Conservation (phyloP, 805 yeast genomes). For the Priceomyces haplophilus region DNA sequence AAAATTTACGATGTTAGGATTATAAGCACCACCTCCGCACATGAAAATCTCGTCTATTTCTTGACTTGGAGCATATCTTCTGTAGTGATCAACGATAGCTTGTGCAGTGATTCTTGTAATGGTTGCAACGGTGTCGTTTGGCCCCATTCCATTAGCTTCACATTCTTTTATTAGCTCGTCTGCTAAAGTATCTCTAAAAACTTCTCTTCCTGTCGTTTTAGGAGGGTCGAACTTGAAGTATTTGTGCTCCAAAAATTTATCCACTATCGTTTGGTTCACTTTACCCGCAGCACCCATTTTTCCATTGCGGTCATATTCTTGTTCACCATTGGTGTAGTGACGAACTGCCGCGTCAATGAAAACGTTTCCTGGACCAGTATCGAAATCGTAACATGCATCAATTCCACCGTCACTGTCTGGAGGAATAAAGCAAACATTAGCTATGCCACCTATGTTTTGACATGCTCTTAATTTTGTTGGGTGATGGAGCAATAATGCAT, state of each 20-base stretch:
- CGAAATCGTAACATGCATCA: constrained; percentile 20
- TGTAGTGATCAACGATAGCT: constrained; percentile 18
- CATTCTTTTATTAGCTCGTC: constrained; percentile 7
- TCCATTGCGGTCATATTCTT: constrained; percentile 20
- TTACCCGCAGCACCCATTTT: constrained; percentile 18
- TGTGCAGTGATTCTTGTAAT: constrained; percentile 22
- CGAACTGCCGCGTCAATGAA: constrained; percentile 25
- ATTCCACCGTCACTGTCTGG: constrained; percentile 20
- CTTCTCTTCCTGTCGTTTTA: constrained; percentile 24
- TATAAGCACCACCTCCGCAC: constrained; percentile 26
- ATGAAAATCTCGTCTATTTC: constrained; percentile 18
- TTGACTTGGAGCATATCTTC: constrained; percentile 9
- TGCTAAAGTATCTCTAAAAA: constrained; percentile 21
- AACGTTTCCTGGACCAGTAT: constrained; percentile 26
- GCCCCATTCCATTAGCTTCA: constrained; percentile 12
- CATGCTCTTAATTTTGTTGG: constrained; percentile 17
- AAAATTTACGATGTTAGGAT: constrained; percentile 16
- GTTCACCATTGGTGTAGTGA: constrained; percentile 16
- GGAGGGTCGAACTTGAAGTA: constrained; percentile 19
- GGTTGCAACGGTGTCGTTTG: constrained; percentile 20
- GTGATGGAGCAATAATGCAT: constrained; percentile 18
- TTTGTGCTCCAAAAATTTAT: constrained; percentile 13
- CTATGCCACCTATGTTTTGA: constrained; percentile 26
- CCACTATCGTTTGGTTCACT: constrained; percentile 18
- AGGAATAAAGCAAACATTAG: constrained; percentile 19